Conservation (phyloP, 495 filamentous ascomycete genomes). For the Staphylotrichum longicolle region DNA sequence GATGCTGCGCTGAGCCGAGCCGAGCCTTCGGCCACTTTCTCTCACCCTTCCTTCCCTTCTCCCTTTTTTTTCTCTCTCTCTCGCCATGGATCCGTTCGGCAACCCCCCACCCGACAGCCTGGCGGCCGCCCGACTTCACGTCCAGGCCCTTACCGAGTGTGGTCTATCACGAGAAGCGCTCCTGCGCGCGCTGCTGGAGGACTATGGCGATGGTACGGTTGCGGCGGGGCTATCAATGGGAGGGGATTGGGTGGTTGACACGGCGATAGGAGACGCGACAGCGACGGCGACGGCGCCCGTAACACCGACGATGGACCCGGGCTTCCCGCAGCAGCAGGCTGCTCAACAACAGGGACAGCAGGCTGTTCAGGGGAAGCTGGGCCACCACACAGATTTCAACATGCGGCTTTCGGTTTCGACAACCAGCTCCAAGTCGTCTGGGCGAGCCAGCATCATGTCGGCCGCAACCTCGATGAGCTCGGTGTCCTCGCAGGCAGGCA, state of each 20-base stretch:
- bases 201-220: slow-evolving; percentile 26
- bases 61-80: neutral
- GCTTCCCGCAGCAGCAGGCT: slow-evolving; percentile 15
- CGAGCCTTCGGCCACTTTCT: slow-evolving; percentile 6
- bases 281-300: no score
- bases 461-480: slow-evolving; percentile 34
- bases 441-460: slow-evolving; percentile 34
- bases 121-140: slow-evolving; percentile 36
- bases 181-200: slow-evolving; percentile 33
- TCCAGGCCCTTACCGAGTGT: slow-evolving; percentile 34
- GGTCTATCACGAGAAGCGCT: slow-evolving; percentile 34
- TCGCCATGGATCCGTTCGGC: slow-evolving; percentile 40
- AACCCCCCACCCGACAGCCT: slow-evolving; percentile 40
- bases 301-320: slow-evolving; percentile 9
- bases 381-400: slow-evolving; percentile 16
- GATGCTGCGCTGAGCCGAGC: slow-evolving; percentile 13
- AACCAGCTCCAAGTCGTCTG: slow-evolving; percentile 38
- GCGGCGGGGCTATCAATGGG: neutral
- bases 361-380: slow-evolving; percentile 15
- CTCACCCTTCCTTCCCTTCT: neutral
- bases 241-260: slow-evolving; percentile 1
- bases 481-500: slow-evolving; percentile 28
- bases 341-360: slow-evolving; percentile 22
- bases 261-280: slow-evolving; percentile 1
- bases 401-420: slow-evolving; percentile 38